Conservation (phyloP, 352 stramenopile species). For the Phytophthora rubi region DNA sequence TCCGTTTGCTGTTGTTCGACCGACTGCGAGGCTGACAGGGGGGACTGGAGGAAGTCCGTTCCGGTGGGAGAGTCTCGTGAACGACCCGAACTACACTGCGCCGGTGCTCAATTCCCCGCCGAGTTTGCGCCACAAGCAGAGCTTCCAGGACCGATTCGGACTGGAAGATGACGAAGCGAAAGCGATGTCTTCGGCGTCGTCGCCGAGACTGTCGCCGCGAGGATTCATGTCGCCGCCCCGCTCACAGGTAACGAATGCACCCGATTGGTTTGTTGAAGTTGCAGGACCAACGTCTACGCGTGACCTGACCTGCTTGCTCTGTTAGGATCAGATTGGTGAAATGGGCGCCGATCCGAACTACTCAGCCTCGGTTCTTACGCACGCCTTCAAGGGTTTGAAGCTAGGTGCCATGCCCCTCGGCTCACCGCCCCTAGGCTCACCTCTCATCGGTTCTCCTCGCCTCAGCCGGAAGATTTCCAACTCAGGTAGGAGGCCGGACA, state of each 20-base stretch:
- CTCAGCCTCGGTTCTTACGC: conserved; percentile 60
- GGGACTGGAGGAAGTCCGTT: conserved; percentile 53
- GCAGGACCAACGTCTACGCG: neutral
- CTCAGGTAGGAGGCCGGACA: conserved; percentile 41
- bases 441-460: conserved; percentile 55
- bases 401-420: conserved; percentile 37
- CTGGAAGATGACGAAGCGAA: conserved; percentile 54
- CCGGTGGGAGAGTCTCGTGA: conserved; percentile 68
- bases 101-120: conserved; percentile 63
- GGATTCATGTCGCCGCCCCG: conserved; percentile 49
- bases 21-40: conserved; percentile 16
- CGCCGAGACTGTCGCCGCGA: conserved; percentile 34
- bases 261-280: neutral
- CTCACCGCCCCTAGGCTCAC: conserved; percentile 44
- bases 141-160: conserved; percentile 40
- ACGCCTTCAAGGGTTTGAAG: conserved; percentile 71
- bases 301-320: conserved; percentile 8
- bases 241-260: conserved; percentile 21
- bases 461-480: conserved; percentile 73
- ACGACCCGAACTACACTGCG: conserved; percentile 65
- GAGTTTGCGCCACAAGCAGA: conserved; percentile 39
- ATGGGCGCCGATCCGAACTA: conserved; percentile 48
- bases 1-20: conserved; percentile 63
- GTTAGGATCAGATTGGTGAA: conserved; percentile 24
- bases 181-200: conserved; percentile 24